A percentile compares a stretch with the other conserved stretches of the same genome.
Evolutionary conservation across 2,329 filamentous ascomycete species (phyloP).

Genomic region (Scedosporium apiospermum): DNA sequence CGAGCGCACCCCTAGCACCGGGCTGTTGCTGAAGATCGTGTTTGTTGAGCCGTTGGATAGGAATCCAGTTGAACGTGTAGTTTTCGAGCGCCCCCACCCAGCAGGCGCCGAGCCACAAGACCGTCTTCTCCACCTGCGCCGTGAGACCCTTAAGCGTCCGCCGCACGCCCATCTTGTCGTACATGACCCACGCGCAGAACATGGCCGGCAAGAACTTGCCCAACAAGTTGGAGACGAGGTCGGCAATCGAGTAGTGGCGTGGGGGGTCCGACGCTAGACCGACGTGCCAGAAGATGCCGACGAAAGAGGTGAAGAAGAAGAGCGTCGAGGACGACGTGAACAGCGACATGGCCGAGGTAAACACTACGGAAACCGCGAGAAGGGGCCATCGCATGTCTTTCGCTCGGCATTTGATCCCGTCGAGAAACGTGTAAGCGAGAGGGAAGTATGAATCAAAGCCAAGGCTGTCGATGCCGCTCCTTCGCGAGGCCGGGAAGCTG

Average conservation of each 20-base stretch:
- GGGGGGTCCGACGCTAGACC: conserved; percentile 86
- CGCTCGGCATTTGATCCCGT: conserved; percentile 55
- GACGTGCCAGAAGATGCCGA: conserved; percentile 79
- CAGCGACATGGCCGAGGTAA: conserved; percentile 68
- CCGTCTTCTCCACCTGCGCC: conserved; percentile 80
- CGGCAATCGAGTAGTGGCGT: conserved; percentile 53
- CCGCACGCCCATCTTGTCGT: conserved; percentile 68
- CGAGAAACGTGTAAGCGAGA: conserved; percentile 69
- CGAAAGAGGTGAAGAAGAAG: conserved; percentile 79
- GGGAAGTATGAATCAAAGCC: conserved; percentile 85
- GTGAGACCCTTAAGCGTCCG: conserved; percentile 63
- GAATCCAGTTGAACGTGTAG: conserved; percentile 90
- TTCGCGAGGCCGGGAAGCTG: conserved; percentile 52
- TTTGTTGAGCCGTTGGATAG: conserved; percentile 81
- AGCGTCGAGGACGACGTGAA: conserved; percentile 70
- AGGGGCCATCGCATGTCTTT: conserved; percentile 77
- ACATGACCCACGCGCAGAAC: conserved; percentile 82
- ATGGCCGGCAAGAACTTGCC: conserved; percentile 79
- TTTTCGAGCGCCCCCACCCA: conserved; percentile 92
- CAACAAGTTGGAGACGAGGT: conserved; percentile 66
- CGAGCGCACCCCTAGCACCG: conserved; percentile 73
- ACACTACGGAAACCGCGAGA: conserved; percentile 70
- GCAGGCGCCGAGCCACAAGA: conserved; percentile 81
- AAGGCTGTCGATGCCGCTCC: conserved; percentile 68
- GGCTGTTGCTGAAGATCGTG: conserved; percentile 86